Conservation (phyloP, 257 asterid genomes). For the Mitragyna speciosa region DNA sequence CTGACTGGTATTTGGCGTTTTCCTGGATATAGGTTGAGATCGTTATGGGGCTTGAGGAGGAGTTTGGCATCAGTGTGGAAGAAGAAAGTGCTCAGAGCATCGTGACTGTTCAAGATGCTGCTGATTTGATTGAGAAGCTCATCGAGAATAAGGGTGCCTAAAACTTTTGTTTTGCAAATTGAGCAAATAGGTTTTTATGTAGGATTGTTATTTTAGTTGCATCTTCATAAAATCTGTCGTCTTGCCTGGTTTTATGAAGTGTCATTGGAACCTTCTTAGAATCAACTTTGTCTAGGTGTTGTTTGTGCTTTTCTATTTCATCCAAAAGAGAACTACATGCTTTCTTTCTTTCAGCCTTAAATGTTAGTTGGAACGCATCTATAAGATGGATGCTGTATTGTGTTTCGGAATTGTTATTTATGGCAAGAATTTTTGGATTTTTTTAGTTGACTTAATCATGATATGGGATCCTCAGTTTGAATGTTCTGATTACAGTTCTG, state of each 20-base stretch:
- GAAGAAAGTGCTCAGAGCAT: conserved; percentile 90
- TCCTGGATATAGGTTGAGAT: conserved; percentile 61
- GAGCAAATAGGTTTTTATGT: conserved; percentile 14
- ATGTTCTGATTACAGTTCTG: not conserved
- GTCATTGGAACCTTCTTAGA: not conserved
- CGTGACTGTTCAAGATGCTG: conserved; percentile 86
- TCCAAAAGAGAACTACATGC: not conserved
- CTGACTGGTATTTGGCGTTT: not conserved
- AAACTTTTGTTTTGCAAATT: conserved; percentile 18
- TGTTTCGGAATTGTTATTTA: not conserved
- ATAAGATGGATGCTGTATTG: not conserved
- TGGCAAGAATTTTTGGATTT: not conserved
- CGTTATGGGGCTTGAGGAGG: conserved; percentile 97
- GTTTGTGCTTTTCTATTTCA: conserved; percentile 3
- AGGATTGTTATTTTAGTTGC: conserved; percentile 25
- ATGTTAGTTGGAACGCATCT: not conserved
- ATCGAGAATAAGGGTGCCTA: conserved; percentile 40
- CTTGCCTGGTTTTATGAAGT: conserved; percentile 2
- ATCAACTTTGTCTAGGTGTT: conserved; percentile 13
- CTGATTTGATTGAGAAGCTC: conserved; percentile 78
- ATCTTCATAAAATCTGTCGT: conserved; percentile 15
- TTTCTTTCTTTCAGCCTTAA: not conserved
- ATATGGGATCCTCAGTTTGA: not conserved
- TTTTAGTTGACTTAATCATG: not conserved
- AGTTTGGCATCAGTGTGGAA: conserved; percentile 79